A percentile compares a stretch with the other conserved stretches of the same genome.
phyloP scores from a whole-genome alignment of 1,284 basidiomycete species.

The Rhodotorula mucilaginosa region DNA sequence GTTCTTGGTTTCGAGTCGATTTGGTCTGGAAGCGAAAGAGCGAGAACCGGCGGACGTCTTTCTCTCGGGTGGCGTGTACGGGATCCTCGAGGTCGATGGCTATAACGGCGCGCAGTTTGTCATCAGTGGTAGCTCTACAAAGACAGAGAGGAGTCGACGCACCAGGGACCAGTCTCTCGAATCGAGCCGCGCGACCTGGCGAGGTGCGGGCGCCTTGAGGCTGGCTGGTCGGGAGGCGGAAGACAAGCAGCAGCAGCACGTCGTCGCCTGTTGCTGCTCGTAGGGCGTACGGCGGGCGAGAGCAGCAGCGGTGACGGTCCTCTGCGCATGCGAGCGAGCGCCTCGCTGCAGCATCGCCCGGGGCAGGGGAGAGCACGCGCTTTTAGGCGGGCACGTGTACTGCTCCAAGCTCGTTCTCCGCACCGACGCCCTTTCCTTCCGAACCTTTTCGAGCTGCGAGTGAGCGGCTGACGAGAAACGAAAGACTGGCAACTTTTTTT shows the following conservation, averaged over 20 bases:
- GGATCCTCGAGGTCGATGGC: conserved; percentile 28
- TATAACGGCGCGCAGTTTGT: background rate
- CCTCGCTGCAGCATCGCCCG: too few species aligned
- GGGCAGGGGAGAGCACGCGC: too few species aligned
- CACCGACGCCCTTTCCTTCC: too few species aligned
- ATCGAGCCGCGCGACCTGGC: conserved; percentile 6
- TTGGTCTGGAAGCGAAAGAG: background rate
- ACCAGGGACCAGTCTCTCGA: conserved; percentile 25
- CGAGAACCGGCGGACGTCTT: background rate
- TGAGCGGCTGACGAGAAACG: too few species aligned
- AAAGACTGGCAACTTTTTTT: too few species aligned
- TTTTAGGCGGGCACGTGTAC: too few species aligned
- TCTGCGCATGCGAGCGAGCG: background rate
- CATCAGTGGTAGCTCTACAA: background rate
- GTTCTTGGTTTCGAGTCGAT: too few species aligned
- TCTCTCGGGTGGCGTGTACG: conserved; percentile 7
- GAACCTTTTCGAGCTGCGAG: too few species aligned
- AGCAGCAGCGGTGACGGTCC: background rate
- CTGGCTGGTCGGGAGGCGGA: too few species aligned
- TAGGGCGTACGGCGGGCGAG: background rate
- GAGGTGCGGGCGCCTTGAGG: too few species aligned
- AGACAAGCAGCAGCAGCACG: background rate
- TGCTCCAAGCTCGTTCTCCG: too few species aligned
- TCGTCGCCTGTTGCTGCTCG: background rate
- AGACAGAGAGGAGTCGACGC: background rate